phyloP scores from a whole-genome alignment of 179 eudicot species.

The Monotropa hypopitys region DNA sequence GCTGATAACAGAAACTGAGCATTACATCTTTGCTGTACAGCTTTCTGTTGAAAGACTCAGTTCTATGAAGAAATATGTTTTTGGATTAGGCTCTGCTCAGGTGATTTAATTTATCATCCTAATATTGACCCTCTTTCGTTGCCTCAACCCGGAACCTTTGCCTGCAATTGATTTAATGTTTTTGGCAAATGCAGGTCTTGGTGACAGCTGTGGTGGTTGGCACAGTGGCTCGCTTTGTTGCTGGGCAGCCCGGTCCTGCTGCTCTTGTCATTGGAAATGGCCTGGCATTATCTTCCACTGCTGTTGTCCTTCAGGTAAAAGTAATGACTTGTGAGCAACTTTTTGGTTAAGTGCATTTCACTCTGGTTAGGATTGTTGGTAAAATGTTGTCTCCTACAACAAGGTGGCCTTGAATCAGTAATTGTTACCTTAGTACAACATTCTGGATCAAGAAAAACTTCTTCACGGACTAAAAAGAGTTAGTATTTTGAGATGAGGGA shows the following conservation, averaged over 20 bases:
- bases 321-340: conserved; percentile 11
- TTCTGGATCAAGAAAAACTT: not conserved
- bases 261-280: conserved; percentile 96
- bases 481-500: not conserved
- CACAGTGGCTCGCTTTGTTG: conserved; percentile 55
- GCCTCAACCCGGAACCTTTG: not conserved
- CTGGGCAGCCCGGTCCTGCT: conserved; percentile 82
- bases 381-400: not conserved
- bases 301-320: conserved; percentile 92
- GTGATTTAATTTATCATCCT: conserved; percentile 22
- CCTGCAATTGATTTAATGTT: conserved; percentile 8
- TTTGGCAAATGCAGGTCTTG: conserved; percentile 45
- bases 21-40: conserved; percentile 26
- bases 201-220: conserved; percentile 75
- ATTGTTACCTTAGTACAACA: not conserved
- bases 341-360: too few species aligned
- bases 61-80: conserved; percentile 97
- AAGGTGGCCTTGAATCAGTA: conserved; percentile 1
- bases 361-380: conserved; percentile 2
- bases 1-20: not conserved
- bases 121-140: not conserved
- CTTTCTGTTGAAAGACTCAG: conserved; percentile 91
- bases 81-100: conserved; percentile 93
- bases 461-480: not conserved
- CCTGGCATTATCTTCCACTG: conserved; percentile 93